Evolutionary conservation across 257 asterid species (phyloP), one percentile per base, ranked within the genome.

Genomic region (Gentiana straminea): DNA sequence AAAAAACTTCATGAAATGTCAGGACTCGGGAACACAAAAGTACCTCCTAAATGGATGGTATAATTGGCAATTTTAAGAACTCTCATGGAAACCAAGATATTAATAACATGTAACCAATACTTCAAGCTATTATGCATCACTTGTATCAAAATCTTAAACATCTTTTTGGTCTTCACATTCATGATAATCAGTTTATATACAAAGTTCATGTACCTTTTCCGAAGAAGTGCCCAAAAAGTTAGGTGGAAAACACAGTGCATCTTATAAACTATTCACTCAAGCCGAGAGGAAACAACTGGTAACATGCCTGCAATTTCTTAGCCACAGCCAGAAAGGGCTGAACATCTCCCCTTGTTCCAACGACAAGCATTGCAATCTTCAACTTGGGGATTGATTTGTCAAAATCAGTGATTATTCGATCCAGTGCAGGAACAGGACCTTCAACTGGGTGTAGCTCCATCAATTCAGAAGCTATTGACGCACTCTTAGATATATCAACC

Each of bases 301-400:
- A 66, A 82, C 76, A 43, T 68, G 62, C 97, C 86, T 83, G 94
- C 73, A 92, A 94, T 72, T 93, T 86, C 73, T 67, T 92, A 55
- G 97, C 95, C 53, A 92, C 54, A 51, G 99, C 99, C 54, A 92
- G 79, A 75, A 92, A 92, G 49, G 99, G 99, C 61, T 92, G 99
- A 65, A 92, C 97, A 68, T 92, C 99, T 72, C 99, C 99, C 74
- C 99, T 83, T 53, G 99, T 92, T 68, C 99, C 99, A 61, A 92
- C 95, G 11, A 92, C 89, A 74, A 92, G 99, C 74, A 92, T 47
- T 24, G 86, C 94, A 48, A 92, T 85, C 73, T 81, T 79, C 70
- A 85, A 70, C 60, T 89, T 88, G 7, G 97, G 95, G 71, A 88
- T 68, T 13, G 80, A 38, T 70, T 80, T 86, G 63, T 76, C 69